phyloP scores from a whole-genome alignment of 306 rosid species.

The Sicyos edulis region DNA sequence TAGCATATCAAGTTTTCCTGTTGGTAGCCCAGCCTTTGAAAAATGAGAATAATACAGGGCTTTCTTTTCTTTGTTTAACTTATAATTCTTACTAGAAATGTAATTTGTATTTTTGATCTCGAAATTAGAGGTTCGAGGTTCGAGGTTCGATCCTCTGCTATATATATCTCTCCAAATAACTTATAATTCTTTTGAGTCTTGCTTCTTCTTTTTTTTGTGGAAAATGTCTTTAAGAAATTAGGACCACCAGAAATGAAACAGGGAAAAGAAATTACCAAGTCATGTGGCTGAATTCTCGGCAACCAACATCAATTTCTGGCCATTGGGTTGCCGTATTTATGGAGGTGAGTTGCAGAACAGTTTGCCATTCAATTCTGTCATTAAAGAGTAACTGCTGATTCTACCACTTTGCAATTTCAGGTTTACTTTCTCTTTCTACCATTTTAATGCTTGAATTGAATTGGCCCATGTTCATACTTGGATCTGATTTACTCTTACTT shows the following conservation, averaged over 20 bases:
- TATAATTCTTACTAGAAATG: neutral
- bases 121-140: too few species aligned
- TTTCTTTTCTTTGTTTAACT: neutral
- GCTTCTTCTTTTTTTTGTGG: conserved; percentile 7
- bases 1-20: conserved; percentile 1
- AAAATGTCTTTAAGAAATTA: neutral
- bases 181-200: neutral
- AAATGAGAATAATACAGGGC: conserved; percentile 3
- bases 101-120: too few species aligned
- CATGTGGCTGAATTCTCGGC: conserved; percentile 12
- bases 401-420: neutral
- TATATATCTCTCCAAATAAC: neutral
- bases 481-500: neutral
- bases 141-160: too few species aligned
- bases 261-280: neutral
- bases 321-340: conserved; percentile 4
- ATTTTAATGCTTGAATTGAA: neutral
- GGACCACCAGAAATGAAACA: conserved; percentile 5
- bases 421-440: neutral
- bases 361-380: conserved; percentile 5
- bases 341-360: neutral
- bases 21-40: neutral
- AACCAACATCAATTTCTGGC: conserved; percentile 5
- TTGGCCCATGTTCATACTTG: neutral
- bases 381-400: neutral